These are phyloP conservation scores for Paxillus involutus DNA, from an alignment of 768 basidiomycete species.

Conservation along the genomic window DNA sequence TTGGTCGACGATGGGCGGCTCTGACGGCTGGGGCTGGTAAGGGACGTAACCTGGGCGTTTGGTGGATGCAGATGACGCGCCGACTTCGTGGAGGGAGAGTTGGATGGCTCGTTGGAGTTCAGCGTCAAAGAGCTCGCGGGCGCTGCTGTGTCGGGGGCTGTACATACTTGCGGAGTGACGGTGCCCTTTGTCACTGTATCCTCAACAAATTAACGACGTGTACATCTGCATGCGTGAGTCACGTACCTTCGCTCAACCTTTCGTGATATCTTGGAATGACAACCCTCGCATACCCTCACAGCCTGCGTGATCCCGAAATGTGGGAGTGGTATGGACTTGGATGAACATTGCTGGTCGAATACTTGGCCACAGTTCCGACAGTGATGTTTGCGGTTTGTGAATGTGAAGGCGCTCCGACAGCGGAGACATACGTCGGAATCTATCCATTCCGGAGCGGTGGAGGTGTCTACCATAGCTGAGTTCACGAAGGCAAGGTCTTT, in stretches of 20 bases:
- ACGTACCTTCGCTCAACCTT: constrained; percentile 60
- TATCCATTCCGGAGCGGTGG: constrained; percentile 94
- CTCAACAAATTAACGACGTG: constrained; percentile 1
- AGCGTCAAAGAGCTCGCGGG: constrained; percentile 71
- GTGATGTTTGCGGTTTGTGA: constrained; percentile 97
- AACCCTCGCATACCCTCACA: constrained; percentile 92
- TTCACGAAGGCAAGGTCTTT: constrained; percentile 67
- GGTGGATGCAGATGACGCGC: constrained; percentile 42
- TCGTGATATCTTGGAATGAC: constrained; percentile 73
- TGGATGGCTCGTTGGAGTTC: constrained; percentile 94
- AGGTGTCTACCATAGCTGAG: constrained; percentile 87
- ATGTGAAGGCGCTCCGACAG: constrained; percentile 87
- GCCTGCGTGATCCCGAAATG: constrained; percentile 92
- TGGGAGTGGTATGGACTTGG: constrained; percentile 79
- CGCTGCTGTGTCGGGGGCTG: constrained; percentile 51
- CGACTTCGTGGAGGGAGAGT: constrained; percentile 80
- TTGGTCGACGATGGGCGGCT: constrained; percentile 67
- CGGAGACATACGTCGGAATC: constrained; percentile 94
- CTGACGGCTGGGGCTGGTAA: constrained; percentile 60
- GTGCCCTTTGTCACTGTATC: constrained; percentile 45
- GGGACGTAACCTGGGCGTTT: constrained; percentile 70
- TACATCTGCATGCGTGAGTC: neutral
- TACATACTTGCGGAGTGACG: constrained; percentile 56
- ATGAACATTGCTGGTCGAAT: constrained; percentile 92
- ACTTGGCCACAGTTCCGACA: constrained; percentile 98